These are phyloP conservation scores for Candida nitratophila DNA, from an alignment of 805 yeast genomes.

Conservation along the genomic window DNA sequence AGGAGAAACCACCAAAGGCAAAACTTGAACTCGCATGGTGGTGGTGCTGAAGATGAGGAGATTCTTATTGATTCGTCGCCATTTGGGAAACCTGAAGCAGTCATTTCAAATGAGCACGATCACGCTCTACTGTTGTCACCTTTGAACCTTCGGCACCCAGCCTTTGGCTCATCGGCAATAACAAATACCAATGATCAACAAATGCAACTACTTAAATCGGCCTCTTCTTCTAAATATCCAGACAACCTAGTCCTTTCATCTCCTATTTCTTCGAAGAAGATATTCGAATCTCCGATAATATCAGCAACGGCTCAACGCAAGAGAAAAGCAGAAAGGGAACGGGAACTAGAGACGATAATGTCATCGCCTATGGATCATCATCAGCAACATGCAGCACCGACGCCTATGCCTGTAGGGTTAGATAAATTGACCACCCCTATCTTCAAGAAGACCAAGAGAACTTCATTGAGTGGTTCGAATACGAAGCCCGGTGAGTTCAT, in stretches of 20 bases:
- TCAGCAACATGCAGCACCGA: background rate
- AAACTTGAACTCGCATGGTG: too few relatives aligned
- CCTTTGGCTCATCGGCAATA: background rate
- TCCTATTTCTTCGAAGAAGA: slow-evolving; percentile 1
- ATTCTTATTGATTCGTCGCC: background rate
- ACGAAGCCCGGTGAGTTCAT: slow-evolving; percentile 30
- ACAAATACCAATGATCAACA: background rate
- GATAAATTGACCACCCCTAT: background rate
- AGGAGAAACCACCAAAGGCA: background rate
- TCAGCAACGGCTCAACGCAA: slow-evolving; percentile 25
- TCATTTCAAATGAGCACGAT: background rate
- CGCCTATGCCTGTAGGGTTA: background rate
- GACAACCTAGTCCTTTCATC: background rate
- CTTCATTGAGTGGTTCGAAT: background rate
- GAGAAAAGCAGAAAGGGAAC: background rate
- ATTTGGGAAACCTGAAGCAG: background rate
- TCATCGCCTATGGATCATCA: background rate
- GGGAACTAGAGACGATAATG: background rate
- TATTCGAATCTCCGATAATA: slow-evolving; percentile 17
- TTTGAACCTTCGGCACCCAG: background rate
- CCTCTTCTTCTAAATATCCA: too few relatives aligned
- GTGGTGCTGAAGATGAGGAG: background rate
- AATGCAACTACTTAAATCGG: too few relatives aligned
- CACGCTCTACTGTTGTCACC: background rate
- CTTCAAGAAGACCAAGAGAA: background rate